These are phyloP conservation scores for Rugonectria rugulosa DNA, from an alignment of 2,329 filamentous ascomycete genomes.

Conservation along the genomic window DNA sequence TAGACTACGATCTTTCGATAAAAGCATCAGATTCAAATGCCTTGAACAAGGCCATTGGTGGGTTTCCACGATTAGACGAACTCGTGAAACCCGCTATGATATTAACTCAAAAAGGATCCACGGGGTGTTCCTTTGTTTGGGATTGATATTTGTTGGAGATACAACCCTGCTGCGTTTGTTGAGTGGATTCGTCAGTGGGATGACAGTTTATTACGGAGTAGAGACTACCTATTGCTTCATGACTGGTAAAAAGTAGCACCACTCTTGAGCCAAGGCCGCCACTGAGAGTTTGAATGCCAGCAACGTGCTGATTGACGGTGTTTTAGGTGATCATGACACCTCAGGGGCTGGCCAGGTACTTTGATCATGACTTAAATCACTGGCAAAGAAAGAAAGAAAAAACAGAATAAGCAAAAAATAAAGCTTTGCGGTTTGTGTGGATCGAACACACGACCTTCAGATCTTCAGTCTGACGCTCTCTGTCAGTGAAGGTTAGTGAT, in stretches of 20 bases:
- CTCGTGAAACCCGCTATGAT: constrained; percentile 10
- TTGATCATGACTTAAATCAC: too few species aligned
- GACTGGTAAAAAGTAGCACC: constrained; percentile 4
- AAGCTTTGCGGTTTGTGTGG: constrained; percentile 38
- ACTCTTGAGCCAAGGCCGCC: neutral
- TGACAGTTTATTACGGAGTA: neutral
- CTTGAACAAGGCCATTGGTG: constrained; percentile 18
- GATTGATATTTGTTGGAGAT: constrained; percentile 12
- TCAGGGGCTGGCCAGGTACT: too few species aligned
- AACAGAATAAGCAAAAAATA: constrained; percentile 10
- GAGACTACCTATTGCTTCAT: too few species aligned
- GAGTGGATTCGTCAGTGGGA: neutral
- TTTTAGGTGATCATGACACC: too few species aligned
- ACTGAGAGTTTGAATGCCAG: too few species aligned
- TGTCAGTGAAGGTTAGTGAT: constrained; percentile 33
- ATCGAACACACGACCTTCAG: constrained; percentile 44
- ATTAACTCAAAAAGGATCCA: constrained; percentile 7
- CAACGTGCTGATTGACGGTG: too few species aligned
- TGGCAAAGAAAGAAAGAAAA: neutral
- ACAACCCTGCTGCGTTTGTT: too few species aligned
- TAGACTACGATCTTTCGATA: too few species aligned
- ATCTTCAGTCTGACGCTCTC: constrained; percentile 35
- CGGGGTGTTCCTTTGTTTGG: constrained; percentile 4
- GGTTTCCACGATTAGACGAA: constrained; percentile 4
- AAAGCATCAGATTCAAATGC: too few species aligned